A percentile compares a stretch with the other conserved stretches of the same genome.
Evolutionary conservation across 768 basidiomycete genomes (phyloP).

Genomic region (Hygrocybe coccinea): DNA sequence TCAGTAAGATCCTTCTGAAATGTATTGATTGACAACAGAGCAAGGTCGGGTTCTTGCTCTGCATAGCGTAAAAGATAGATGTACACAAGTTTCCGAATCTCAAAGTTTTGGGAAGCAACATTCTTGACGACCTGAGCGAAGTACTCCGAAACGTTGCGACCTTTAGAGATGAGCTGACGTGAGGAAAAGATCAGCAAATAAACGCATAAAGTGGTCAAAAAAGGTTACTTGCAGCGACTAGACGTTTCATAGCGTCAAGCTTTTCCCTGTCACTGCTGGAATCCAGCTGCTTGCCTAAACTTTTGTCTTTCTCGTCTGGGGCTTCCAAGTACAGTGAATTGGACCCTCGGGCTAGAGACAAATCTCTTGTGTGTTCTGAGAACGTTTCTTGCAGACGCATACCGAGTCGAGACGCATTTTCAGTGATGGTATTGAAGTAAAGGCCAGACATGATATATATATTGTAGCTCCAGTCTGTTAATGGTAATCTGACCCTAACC

Average conservation of each 20-base stretch:
- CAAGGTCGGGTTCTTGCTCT: slow-evolving; percentile 88
- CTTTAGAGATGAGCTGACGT: slow-evolving; percentile 87
- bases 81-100: slow-evolving; percentile 95
- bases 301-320: slow-evolving; percentile 75
- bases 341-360: slow-evolving; percentile 52
- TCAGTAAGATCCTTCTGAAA: slow-evolving; percentile 96
- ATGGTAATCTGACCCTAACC: background rate
- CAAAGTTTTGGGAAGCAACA: slow-evolving; percentile 86
- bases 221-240: slow-evolving; percentile 72
- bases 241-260: slow-evolving; percentile 89
- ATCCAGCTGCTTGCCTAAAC: slow-evolving; percentile 83
- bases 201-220: background rate
- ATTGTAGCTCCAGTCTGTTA: background rate
- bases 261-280: slow-evolving; percentile 86
- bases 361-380: slow-evolving; percentile 74
- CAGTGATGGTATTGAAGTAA: slow-evolving; percentile 55
- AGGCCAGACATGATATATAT: slow-evolving; percentile 36
- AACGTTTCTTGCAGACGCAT: slow-evolving; percentile 80
- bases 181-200: background rate
- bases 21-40: slow-evolving; percentile 94
- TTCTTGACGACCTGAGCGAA: slow-evolving; percentile 98
- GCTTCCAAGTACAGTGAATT: slow-evolving; percentile 60
- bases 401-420: slow-evolving; percentile 80
- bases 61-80: slow-evolving; percentile 96
- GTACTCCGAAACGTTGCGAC: slow-evolving; percentile 85